Conservation (phyloP, 768 basidiomycete species). For the Boletus speciosus region DNA sequence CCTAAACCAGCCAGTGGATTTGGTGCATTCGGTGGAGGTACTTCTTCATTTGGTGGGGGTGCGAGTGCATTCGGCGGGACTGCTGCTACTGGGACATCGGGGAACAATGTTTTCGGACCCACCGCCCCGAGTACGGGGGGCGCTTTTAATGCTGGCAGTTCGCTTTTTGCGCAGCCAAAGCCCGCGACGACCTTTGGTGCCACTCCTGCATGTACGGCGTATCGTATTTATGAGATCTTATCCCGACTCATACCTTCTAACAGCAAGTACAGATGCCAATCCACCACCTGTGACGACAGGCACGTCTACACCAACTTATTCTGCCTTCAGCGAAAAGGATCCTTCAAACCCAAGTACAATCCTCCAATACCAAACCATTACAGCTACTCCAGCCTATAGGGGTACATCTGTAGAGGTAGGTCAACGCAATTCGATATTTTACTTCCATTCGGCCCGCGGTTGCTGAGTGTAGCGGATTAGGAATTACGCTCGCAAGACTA, state of each 20-base stretch:
- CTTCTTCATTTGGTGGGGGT: conserved; percentile 48
- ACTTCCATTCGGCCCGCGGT: not conserved
- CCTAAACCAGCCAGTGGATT: conserved; percentile 73
- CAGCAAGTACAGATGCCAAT: conserved; percentile 35
- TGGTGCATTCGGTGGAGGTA: conserved; percentile 66
- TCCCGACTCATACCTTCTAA: conserved; percentile 10
- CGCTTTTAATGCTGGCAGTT: conserved; percentile 44
- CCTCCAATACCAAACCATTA: conserved; percentile 78
- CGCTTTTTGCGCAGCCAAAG: conserved; percentile 58
- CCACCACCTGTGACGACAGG: conserved; percentile 65
- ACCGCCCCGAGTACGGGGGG: conserved; percentile 27
- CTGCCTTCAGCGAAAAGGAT: conserved; percentile 65
- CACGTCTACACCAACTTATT: conserved; percentile 62
- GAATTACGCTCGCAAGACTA: conserved; percentile 80
- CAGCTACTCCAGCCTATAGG: conserved; percentile 73
- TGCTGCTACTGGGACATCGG: conserved; percentile 29
- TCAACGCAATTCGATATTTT: conserved; percentile 4
- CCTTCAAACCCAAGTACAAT: conserved; percentile 38
- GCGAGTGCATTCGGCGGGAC: conserved; percentile 40
- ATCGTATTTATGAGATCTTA: not conserved
- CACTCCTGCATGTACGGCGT: conserved; percentile 32
- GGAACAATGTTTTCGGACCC: conserved; percentile 35
- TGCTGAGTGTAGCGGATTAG: conserved; percentile 32
- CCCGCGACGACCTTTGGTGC: conserved; percentile 44
- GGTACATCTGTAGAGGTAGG: conserved; percentile 75